Evolutionary conservation across 2,329 filamentous ascomycete species (phyloP), one percentile per base, ranked within the genome.

Genomic region (Ilyonectria sp.): DNA sequence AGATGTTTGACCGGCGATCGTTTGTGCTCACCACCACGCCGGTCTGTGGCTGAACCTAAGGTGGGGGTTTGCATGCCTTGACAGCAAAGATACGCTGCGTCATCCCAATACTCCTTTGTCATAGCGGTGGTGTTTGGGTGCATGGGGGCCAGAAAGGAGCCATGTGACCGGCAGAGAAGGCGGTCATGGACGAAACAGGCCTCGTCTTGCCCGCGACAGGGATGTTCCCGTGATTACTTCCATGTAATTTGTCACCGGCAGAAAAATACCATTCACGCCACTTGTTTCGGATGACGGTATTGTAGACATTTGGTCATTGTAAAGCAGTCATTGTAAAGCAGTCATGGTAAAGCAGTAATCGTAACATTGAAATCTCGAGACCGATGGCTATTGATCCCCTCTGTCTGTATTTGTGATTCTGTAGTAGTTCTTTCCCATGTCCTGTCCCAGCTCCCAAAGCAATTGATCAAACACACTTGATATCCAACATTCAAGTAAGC

Each of bases 11-110:
- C 35, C 35, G 62, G 61, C 60, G 62, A 69, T 67, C 65, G 63
- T 40, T 47, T 56, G 65, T 65, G 56, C 68, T 67, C 50, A 50
- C 65, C 65, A 59, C 63, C 43, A 56, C 21, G 43, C 66, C 57
- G 44, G 50, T 55, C 49, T 43, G 72, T 75, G 69, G 71, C 74
- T 71, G 63, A 43, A 50, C 52, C 53, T 23, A 56, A 44, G 40
- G 67, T 73, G 69, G 74, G 74, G 70, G 66, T 40, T 64, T 65
- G 50, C 67, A 62, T 62, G 29, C 46, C 44, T 49, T 19, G 60
- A 63, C 50, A 31, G 47, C 63, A 63, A n/a, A 46, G 37, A 67
- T 40, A 63, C 53, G 55, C 52, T 43, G 56, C 29, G 50, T 55
- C 35, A 52, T 59, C 54, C 17, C 21, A 23, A 46, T 47, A 19